Evolutionary conservation across 768 basidiomycete species (phyloP), one percentile per base, ranked within the genome.

Genomic region (Candolleomyces aberdarensis): DNA sequence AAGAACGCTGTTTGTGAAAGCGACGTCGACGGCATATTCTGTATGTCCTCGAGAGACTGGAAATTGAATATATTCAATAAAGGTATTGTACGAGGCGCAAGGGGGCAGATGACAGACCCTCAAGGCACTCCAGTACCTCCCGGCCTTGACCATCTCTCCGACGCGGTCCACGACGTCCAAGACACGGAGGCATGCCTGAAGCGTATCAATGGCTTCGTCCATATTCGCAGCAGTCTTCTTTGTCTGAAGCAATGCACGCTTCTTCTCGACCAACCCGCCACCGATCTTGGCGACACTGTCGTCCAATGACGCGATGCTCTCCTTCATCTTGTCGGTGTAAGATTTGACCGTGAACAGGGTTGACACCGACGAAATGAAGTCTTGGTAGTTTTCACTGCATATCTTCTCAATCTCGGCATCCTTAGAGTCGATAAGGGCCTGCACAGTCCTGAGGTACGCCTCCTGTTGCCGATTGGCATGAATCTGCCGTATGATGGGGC

Each of bases 331-430:
- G 66, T 90, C 92, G 41, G 97, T 98, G 69, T 97, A 98, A 19
- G 95, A 94, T 73, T 98, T 90, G 71, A 99, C 94, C 51, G 90
- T 89, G 74, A 98, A 90, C 63, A 99, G 81, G 3, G 95, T 98
- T n/a, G 94, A 94, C 15, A 98, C 95, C 19, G 96, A 97, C 31
- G 90, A 88, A 39, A 98, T 95, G 67, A 99, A 99, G 75, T 98
- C 96, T 75, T 96, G 94, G 69, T 98, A 98, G 73, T 98, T 98
- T 66, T 94, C 91, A 60, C 88, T 85, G 76, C 97, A 98, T 72
- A 98, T 95, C 62, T 85, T 86, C 76, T 98, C 94, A 72, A 99
- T 99, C 74, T 98, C 96, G 62, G 84, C 82, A 72, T 99, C 97
- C 77, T 98, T 97, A 64, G 94, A 87, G 69, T 94, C 88, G 61